Percentiles rank a stretch among this genome's conserved stretches.
Conservation (phyloP, 208 protist genomes). For the Acanthamoeba sp. region DNA sequence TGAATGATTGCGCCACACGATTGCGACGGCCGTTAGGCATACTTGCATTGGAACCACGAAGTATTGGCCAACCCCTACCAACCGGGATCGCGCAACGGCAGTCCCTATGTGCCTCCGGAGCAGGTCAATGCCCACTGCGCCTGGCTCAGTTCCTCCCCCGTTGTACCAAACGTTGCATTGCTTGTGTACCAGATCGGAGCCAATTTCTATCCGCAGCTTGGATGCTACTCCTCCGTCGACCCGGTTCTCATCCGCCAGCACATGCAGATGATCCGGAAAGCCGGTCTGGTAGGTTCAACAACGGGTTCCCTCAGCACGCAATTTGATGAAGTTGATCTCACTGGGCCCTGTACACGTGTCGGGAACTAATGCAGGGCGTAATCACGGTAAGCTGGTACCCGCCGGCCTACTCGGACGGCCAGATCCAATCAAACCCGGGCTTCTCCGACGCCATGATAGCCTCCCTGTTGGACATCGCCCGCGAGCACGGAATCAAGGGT, state of each 20-base stretch:
- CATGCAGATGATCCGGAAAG: constrained; percentile 54
- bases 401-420: constrained; percentile 25
- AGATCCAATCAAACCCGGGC: constrained; percentile 36
- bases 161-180: too few species aligned
- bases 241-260: constrained; percentile 45
- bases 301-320: background rate
- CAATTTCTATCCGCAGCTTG: constrained; percentile 76
- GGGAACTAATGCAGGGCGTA: background rate
- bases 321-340: background rate
- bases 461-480: constrained; percentile 32
- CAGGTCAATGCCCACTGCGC: background rate
- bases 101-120: background rate
- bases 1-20: too few species aligned
- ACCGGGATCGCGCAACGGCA: background rate
- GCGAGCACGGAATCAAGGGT: constrained; percentile 46
- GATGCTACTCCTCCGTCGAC: constrained; percentile 73
- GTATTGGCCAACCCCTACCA: constrained; percentile 1
- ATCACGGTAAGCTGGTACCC: constrained; percentile 74
- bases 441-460: constrained; percentile 1
- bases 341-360: too few species aligned
- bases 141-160: background rate
- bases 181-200: constrained; percentile 71
- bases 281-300: constrained; percentile 29
- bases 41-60: constrained; percentile 54
- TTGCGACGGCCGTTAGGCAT: background rate